These are phyloP conservation scores for Stagonosporopsis vannaccii DNA, from an alignment of 2,329 filamentous ascomycete species.

Conservation along the genomic window DNA sequence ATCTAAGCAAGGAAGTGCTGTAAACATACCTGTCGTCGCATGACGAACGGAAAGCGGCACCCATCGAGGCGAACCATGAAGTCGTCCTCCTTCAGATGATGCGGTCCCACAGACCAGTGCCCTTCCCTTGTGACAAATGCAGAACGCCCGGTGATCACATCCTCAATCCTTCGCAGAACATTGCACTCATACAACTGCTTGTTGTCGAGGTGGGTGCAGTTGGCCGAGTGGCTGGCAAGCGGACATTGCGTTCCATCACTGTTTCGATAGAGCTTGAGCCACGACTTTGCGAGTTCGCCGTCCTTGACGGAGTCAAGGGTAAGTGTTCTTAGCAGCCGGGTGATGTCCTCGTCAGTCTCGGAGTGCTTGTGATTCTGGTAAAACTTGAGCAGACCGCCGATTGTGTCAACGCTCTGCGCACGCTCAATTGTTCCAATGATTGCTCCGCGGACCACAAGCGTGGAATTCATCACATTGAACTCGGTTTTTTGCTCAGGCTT, in stretches of 20 bases:
- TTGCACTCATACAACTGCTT: neutral
- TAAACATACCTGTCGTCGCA: neutral
- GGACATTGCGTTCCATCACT: neutral
- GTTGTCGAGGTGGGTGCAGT: neutral
- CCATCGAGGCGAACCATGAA: neutral
- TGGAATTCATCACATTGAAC: neutral
- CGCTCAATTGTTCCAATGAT: neutral
- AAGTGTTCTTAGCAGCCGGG: neutral
- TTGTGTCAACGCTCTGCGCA: neutral
- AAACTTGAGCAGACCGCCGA: neutral
- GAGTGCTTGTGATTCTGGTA: neutral
- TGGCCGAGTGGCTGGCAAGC: neutral
- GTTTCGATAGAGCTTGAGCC: neutral
- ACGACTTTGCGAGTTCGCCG: neutral
- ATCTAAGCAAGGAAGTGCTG: neutral
- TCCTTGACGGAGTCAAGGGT: neutral
- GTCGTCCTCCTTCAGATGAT: neutral
- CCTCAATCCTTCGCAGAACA: neutral
- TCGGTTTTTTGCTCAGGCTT: neutral
- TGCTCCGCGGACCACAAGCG: neutral
- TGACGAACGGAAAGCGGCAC: constrained; percentile 1
- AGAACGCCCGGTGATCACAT: neutral
- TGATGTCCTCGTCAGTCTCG: neutral
- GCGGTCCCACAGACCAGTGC: neutral
- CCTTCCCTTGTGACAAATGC: neutral